Evolutionary conservation across 148 eudicot species (phyloP), one percentile per base, ranked within the genome.

Genomic region (Spergularia marina): DNA sequence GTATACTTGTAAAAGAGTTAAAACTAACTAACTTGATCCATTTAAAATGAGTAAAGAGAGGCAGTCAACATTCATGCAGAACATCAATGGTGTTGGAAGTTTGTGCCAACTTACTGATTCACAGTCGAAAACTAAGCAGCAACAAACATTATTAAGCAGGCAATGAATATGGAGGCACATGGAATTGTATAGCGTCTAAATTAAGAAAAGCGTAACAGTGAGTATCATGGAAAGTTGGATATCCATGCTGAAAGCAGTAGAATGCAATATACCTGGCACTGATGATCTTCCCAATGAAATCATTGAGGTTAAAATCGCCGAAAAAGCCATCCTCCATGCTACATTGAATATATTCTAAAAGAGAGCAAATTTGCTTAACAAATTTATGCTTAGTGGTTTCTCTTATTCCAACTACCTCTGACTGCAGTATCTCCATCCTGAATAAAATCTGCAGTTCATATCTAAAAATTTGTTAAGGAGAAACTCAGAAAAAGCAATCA

Each of bases 311-410:
- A 68, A 92, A 74, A 75, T 87, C 84, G 39, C 98, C 97, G 75
- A 90, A 93, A 83, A 92, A 84, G 55, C 98, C 98, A 71, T 90
- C 98, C 72, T 88, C 98, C 75, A 90, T 83, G 75, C 89, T 87
- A 75, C 85, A 94, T 64, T 94, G 98, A 58, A 90, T 82, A 68
- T 87, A 83, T 77, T 94, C 98, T 76, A 92, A 78, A 71, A 91
- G 77, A 40, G 84, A 83, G 83, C 97, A 92, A 47, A 91, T 87
- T 64, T 94, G 96, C 84, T 90, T 94, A 78, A 89, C 83, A 76
- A 94, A 77, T 78, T 87, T 92, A 77, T 83, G 84, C 83, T 86
- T 92, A 55, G 79, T 73, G 34, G 86, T 76, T 74, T 83, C 87
- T 67, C 84, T 79, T 23, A 94, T 83, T 18, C 74, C 83, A 51